Percentiles rank a stretch among this genome's conserved stretches.
Conservation (phyloP, 2,329 filamentous ascomycete genomes). For the Claviceps digitariae region DNA sequence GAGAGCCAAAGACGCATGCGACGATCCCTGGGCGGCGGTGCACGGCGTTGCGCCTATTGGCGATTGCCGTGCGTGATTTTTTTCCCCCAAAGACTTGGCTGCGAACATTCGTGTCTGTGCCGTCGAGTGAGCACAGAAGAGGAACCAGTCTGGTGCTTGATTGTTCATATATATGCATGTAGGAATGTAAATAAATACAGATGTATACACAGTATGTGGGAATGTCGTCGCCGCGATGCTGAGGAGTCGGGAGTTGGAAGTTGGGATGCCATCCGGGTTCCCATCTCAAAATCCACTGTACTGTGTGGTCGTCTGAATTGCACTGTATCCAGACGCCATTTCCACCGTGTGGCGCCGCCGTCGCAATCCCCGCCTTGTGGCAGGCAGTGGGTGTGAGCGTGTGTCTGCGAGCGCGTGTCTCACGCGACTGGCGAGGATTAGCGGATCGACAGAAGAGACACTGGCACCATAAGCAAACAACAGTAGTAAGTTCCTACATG, state of each 20-base stretch:
- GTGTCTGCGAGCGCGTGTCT: background rate
- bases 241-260: background rate
- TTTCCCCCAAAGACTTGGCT: background rate
- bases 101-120: background rate
- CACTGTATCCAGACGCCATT: background rate
- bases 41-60: slow-evolving; percentile 6
- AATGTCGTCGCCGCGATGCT: too few relatives aligned
- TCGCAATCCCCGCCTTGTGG: too few relatives aligned
- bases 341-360: too few relatives aligned
- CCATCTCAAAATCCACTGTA: too few relatives aligned
- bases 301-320: too few relatives aligned
- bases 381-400: background rate
- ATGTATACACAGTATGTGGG: too few relatives aligned
- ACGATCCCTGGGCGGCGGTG: slow-evolving; percentile 9
- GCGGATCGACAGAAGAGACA: too few relatives aligned
- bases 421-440: background rate
- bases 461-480: too few relatives aligned
- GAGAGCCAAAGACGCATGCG: slow-evolving; percentile 8
- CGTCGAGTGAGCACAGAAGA: background rate
- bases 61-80: background rate
- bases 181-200: too few relatives aligned
- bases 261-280: background rate
- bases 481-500: too few relatives aligned
- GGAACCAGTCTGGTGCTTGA: background rate
- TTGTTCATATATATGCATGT: background rate